phyloP scores from a whole-genome alignment of 2,329 filamentous ascomycete genomes.

The Colletotrichum musae region DNA sequence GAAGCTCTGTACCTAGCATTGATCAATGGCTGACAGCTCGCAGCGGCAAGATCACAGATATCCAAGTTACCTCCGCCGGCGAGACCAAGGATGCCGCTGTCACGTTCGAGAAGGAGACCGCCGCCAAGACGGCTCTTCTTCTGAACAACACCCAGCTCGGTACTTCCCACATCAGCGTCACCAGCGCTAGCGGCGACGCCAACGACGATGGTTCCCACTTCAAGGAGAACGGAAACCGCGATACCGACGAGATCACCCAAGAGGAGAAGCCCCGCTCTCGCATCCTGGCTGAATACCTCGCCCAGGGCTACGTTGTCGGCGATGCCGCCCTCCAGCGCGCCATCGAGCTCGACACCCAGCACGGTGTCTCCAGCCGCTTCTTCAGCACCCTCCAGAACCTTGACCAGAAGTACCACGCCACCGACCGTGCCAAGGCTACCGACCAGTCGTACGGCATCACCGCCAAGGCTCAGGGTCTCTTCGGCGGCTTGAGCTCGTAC shows the following conservation, averaged over 20 bases:
- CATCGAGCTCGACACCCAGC: conserved; percentile 89
- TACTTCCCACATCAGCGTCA: conserved; percentile 83
- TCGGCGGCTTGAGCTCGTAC: conserved; percentile 83
- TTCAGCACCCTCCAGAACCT: conserved; percentile 81
- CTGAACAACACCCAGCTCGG: conserved; percentile 98
- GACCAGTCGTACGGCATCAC: conserved; percentile 89
- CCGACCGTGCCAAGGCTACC: conserved; percentile 85
- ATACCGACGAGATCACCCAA: conserved; percentile 83
- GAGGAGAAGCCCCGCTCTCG: conserved; percentile 97
- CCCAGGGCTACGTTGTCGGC: conserved; percentile 90
- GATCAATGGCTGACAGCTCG: conserved; percentile 31
- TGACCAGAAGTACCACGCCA: conserved; percentile 89
- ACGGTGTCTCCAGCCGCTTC: conserved; percentile 88
- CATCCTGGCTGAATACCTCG: conserved; percentile 96
- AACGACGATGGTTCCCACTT: conserved; percentile 71
- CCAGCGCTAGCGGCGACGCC: conserved; percentile 75
- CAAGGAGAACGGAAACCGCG: conserved; percentile 69
- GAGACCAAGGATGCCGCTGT: conserved; percentile 89
- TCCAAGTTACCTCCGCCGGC: conserved; percentile 80
- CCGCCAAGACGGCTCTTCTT: conserved; percentile 95
- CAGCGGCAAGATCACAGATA: conserved; percentile 90
- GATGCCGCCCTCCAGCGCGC: conserved; percentile 83
- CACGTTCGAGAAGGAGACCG: conserved; percentile 96
- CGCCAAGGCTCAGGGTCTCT: conserved; percentile 76
- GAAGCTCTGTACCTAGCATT: no score